These are phyloP conservation scores for Hypoxylon sp. DNA, from an alignment of 2,329 filamentous ascomycete genomes.

Conservation along the genomic window DNA sequence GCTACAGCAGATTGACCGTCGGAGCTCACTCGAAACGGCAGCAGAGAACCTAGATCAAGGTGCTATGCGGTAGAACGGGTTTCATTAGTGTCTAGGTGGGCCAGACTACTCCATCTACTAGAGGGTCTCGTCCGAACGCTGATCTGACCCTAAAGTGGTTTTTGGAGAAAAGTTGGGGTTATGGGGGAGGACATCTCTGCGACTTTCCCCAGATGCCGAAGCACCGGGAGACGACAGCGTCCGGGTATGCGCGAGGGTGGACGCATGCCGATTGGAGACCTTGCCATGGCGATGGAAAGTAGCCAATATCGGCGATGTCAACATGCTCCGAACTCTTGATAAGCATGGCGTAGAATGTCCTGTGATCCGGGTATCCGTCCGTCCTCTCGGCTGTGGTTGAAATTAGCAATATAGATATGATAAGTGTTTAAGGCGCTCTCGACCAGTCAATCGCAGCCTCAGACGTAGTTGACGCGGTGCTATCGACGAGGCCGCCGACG, in stretches of 20 bases:
- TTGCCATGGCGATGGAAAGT: slow-evolving; percentile 16
- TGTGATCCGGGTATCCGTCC: not conserved
- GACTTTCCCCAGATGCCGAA: slow-evolving; percentile 37
- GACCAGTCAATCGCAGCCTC: slow-evolving; percentile 1
- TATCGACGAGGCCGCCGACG: not conserved
- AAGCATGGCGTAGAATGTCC: slow-evolving; percentile 4
- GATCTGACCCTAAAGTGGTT: slow-evolving; percentile 33
- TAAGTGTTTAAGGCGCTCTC: slow-evolving; percentile 4
- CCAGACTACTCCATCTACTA: slow-evolving; percentile 29
- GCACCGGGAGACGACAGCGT: slow-evolving; percentile 30
- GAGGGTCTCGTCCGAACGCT: slow-evolving; percentile 29
- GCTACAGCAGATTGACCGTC: slow-evolving; percentile 10
- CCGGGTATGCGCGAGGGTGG: slow-evolving; percentile 29
- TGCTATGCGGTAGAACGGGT: slow-evolving; percentile 37
- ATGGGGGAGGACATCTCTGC: slow-evolving; percentile 22
- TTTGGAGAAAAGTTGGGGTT: slow-evolving; percentile 36
- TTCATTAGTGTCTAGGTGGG: slow-evolving; percentile 30
- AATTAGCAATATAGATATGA: slow-evolving; percentile 16
- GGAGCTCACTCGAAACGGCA: slow-evolving; percentile 27
- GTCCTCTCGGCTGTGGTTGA: slow-evolving; percentile 19
- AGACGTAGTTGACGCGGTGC: slow-evolving; percentile 6
- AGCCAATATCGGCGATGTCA: slow-evolving; percentile 20
- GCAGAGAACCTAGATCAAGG: slow-evolving; percentile 29
- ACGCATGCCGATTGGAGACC: slow-evolving; percentile 31
- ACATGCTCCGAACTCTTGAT: slow-evolving; percentile 15